A percentile compares a stretch with the other conserved stretches of the same genome.
Evolutionary conservation across 768 basidiomycete genomes (phyloP).

Genomic region (Lactifluus echinatus): DNA sequence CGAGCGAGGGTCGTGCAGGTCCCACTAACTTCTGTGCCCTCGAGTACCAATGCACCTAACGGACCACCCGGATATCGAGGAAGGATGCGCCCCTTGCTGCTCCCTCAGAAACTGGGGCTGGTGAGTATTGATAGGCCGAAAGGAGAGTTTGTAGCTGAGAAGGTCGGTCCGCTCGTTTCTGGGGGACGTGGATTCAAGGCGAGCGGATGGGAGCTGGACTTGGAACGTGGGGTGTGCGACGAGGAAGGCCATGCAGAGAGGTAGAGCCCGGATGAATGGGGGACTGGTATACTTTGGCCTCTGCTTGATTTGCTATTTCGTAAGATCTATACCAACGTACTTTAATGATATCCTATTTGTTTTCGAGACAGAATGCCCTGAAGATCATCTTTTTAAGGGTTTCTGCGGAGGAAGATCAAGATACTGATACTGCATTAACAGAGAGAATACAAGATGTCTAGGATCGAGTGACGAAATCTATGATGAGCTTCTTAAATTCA

Average conservation of each 20-base stretch:
- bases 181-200: not conserved
- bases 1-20: not conserved
- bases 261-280: not conserved
- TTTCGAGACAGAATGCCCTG: not conserved
- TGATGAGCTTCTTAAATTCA: constrained; percentile 40
- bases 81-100: constrained; percentile 22
- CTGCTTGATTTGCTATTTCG: not conserved
- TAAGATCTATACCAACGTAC: constrained; percentile 5
- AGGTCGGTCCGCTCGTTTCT: constrained; percentile 14
- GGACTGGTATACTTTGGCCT: not conserved
- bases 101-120: constrained; percentile 22
- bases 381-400: no score
- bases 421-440: not conserved
- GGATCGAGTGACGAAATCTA: constrained; percentile 25
- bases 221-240: constrained; percentile 1
- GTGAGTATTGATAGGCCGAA: not conserved
- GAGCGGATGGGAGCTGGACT: constrained; percentile 8
- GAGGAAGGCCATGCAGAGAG: not conserved
- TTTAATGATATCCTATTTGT: constrained; percentile 8
- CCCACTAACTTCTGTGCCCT: not conserved
- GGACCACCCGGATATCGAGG: not conserved
- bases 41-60: not conserved
- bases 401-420: not conserved
- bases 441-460: constrained; percentile 15
- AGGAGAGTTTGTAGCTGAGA: constrained; percentile 15